Percentiles rank a stretch among this genome's conserved stretches.
Conservation (phyloP, 2,329 filamentous ascomycete genomes). For the Cladosporium sp. region DNA sequence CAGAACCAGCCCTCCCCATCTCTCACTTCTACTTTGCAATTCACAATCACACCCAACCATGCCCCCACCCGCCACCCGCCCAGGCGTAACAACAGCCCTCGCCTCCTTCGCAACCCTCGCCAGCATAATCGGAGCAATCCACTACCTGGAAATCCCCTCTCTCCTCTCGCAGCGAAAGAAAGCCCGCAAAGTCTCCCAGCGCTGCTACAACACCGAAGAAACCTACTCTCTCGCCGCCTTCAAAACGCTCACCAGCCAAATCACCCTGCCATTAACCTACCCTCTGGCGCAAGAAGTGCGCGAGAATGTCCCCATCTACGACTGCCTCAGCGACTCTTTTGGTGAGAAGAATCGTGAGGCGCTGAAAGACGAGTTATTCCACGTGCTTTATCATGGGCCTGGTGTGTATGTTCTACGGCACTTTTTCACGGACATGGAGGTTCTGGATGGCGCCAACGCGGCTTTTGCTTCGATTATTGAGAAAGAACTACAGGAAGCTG, state of each 20-base stretch:
- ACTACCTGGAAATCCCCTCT: slow-evolving; percentile 22
- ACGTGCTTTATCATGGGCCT: slow-evolving; percentile 52
- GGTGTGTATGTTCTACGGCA: slow-evolving; percentile 56
- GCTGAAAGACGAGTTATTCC: slow-evolving; percentile 58
- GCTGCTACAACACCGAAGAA: slow-evolving; percentile 18
- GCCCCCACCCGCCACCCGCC: slow-evolving; percentile 4
- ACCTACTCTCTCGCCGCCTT: slow-evolving; percentile 22
- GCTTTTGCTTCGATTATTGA: slow-evolving; percentile 49
- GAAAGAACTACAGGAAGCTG: slow-evolving; percentile 34
- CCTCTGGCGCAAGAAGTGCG: slow-evolving; percentile 44
- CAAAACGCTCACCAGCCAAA: slow-evolving; percentile 20
- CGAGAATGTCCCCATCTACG: slow-evolving; percentile 54
- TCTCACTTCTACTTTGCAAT: not conserved
- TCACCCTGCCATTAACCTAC: slow-evolving; percentile 34
- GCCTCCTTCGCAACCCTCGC: slow-evolving; percentile 9
- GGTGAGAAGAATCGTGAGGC: slow-evolving; percentile 28
- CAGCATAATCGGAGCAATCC: slow-evolving; percentile 9
- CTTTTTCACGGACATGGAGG: slow-evolving; percentile 42
- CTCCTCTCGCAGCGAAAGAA: slow-evolving; percentile 19
- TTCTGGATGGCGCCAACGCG: slow-evolving; percentile 45
- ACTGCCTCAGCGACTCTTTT: slow-evolving; percentile 37
- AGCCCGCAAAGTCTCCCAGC: slow-evolving; percentile 16
- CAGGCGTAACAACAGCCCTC: slow-evolving; percentile 9
- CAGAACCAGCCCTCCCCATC: not conserved
- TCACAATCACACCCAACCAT: not conserved